phyloP scores from a whole-genome alignment of 768 basidiomycete species.

The Dentipellis fragilis region DNA sequence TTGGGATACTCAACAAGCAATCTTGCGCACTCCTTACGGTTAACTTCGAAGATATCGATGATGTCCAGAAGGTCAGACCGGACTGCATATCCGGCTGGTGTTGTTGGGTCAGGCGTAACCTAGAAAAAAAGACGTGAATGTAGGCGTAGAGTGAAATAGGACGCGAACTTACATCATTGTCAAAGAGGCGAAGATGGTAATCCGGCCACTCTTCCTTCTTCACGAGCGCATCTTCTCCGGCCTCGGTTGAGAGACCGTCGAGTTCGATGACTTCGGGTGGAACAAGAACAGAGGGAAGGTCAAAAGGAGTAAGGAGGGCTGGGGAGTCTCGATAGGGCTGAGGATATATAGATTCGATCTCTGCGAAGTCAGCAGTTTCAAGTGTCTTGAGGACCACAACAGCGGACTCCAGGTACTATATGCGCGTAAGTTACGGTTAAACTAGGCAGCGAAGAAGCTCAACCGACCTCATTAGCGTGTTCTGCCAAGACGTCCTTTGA shows the following conservation, averaged over 20 bases:
- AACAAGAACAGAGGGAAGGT: conserved; percentile 70
- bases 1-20: conserved; percentile 78
- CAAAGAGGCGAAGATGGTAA: conserved; percentile 58
- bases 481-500: conserved; percentile 33
- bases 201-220: conserved; percentile 82
- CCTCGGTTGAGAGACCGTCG: conserved; percentile 57
- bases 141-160: background rate
- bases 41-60: conserved; percentile 86
- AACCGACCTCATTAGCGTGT: conserved; percentile 50
- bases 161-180: conserved; percentile 33
- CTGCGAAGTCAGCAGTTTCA: conserved; percentile 50
- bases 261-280: conserved; percentile 84
- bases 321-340: conserved; percentile 53
- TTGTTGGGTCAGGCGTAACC: conserved; percentile 70
- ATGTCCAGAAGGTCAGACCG: conserved; percentile 67
- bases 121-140: conserved; percentile 19
- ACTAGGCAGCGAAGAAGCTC: background rate
- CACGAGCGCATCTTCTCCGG: conserved; percentile 59
- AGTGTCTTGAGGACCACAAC: conserved; percentile 52
- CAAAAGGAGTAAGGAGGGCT: conserved; percentile 41
- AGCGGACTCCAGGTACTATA: conserved; percentile 59
- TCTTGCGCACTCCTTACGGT: conserved; percentile 89
- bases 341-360: conserved; percentile 44
- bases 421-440: background rate
- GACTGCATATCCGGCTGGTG: conserved; percentile 70